Evolutionary conservation across 78 protist species (phyloP), one percentile per base, ranked within the genome.

Genomic region (Cavenderia fasciculata): DNA sequence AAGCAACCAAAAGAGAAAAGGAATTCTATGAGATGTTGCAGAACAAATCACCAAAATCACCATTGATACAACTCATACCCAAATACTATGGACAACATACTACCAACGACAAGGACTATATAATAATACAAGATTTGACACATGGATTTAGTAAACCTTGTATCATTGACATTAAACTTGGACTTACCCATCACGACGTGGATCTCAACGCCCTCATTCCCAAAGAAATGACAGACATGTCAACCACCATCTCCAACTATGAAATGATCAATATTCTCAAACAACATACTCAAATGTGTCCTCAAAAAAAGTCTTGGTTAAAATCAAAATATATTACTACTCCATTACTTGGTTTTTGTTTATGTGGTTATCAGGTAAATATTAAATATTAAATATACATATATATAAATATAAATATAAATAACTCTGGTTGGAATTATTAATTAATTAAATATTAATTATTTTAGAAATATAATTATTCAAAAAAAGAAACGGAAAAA

Each of bases 81-180:
- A 44, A 38, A 25, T 79, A 21, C 36, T 79, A 18, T 79, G 88
- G 88, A 1, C 18, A 34, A 0, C 14, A 19, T 11, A 34, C 21
- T 0, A 25, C 21, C 3, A 38, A 49, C 23, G 23, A 51, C 2
- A 77, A 77, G 2, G 66, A 66, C 14, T 79, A 57, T 57, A 66
- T 79, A 4, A 57, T 79, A 2, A 34, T 79, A 27, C 70, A 79
- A n/a, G 88, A 79, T 52, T 40, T 79, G 33, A 79, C 88, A 43
- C 18, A 8, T 66, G 88, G 76, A 8, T 79, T 65, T 41, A 40
- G 33, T 2, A 79, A 79, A 54, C 88, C 88, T 2, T 63, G 73
- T 54, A 79, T 79, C 25, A 66, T 66, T 65, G 88, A 79, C 40
- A 79, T 79, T 52, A 79, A 79, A 41, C 33, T 79, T 18, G 88